Percentiles rank a stretch among this genome's conserved stretches.
Conservation (phyloP, 306 rosid genomes). For the Cajanus cajan region DNA sequence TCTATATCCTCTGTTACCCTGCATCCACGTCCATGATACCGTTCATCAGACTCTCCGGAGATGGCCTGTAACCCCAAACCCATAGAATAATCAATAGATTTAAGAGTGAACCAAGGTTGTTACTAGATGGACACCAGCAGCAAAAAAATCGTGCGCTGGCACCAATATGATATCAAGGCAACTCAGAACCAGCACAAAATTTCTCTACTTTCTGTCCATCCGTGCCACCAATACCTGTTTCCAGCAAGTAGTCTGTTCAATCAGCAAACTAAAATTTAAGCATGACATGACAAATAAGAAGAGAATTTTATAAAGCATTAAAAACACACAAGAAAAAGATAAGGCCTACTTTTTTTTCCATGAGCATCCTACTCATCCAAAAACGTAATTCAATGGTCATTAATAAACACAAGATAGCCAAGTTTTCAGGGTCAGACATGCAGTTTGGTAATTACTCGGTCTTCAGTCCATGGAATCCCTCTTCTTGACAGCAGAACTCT, state of each 20-base stretch:
- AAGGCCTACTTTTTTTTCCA: conserved; percentile 1
- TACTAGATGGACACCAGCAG: conserved; percentile 35
- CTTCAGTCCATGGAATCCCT: conserved; percentile 5
- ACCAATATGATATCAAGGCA: conserved; percentile 37
- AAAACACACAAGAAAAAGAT: conserved; percentile 2
- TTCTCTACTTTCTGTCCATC: background rate
- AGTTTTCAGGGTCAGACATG: conserved; percentile 14
- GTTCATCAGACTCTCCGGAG: conserved; percentile 38
- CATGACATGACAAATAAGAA: background rate
- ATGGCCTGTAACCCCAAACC: conserved; percentile 34
- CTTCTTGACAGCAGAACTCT: conserved; percentile 47
- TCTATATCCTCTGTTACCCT: no score
- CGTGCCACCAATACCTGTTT: conserved; percentile 18
- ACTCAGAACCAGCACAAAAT: conserved; percentile 28
- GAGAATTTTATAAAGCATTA: background rate
- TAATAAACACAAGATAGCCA: background rate
- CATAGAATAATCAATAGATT: conserved; percentile 19
- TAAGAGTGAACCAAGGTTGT: conserved; percentile 20
- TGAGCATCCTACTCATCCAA: conserved; percentile 26
- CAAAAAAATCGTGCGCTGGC: conserved; percentile 31
- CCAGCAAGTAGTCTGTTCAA: background rate
- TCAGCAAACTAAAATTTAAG: conserved; percentile 1
- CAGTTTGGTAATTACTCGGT: conserved; percentile 16
- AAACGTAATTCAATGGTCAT: conserved; percentile 2
- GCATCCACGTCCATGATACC: conserved; percentile 12